Conservation (phyloP, 768 basidiomycete species). For the Amanita pallidorosea region DNA sequence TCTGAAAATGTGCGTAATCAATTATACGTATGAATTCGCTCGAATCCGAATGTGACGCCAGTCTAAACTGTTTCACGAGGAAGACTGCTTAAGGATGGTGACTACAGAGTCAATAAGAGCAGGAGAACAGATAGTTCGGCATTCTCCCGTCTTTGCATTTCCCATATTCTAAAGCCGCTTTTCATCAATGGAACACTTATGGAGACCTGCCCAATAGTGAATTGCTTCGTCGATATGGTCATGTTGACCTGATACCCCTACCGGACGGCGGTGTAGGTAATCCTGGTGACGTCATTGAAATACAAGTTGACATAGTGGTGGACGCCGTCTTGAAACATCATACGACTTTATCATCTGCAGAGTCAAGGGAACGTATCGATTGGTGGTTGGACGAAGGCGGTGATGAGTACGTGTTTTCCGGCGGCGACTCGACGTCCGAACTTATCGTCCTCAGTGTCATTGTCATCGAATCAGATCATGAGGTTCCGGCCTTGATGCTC, state of each 20-base stretch:
- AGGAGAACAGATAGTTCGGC: slow-evolving; percentile 81
- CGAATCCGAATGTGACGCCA: slow-evolving; percentile 16
- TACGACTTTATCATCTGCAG: slow-evolving; percentile 13
- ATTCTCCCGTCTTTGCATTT: slow-evolving; percentile 1
- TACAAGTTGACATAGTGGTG: slow-evolving; percentile 63
- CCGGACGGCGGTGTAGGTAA: slow-evolving; percentile 45
- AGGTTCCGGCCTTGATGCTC: slow-evolving; percentile 44
- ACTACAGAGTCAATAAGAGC: slow-evolving; percentile 61
- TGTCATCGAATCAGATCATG: slow-evolving; percentile 38
- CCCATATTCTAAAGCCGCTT: slow-evolving; percentile 4
- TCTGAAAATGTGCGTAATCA: slow-evolving; percentile 63
- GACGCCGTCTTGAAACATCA: slow-evolving; percentile 19
- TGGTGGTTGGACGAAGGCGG: slow-evolving; percentile 91
- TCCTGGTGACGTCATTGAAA: slow-evolving; percentile 71
- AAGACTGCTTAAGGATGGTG: slow-evolving; percentile 64
- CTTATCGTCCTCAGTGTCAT: slow-evolving; percentile 34
- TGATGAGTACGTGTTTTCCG: slow-evolving; percentile 58
- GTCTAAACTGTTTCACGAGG: slow-evolving; percentile 83
- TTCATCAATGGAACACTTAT: slow-evolving; percentile 84
- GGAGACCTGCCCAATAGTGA: slow-evolving; percentile 89
- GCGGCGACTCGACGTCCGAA: neutral
- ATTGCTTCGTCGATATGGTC: slow-evolving; percentile 88
- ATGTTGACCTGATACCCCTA: slow-evolving; percentile 69
- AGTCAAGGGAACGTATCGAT: slow-evolving; percentile 58
- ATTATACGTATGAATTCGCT: neutral